phyloP scores from a whole-genome alignment of 2,329 filamentous ascomycete genomes.

The Penicillium carneum region DNA sequence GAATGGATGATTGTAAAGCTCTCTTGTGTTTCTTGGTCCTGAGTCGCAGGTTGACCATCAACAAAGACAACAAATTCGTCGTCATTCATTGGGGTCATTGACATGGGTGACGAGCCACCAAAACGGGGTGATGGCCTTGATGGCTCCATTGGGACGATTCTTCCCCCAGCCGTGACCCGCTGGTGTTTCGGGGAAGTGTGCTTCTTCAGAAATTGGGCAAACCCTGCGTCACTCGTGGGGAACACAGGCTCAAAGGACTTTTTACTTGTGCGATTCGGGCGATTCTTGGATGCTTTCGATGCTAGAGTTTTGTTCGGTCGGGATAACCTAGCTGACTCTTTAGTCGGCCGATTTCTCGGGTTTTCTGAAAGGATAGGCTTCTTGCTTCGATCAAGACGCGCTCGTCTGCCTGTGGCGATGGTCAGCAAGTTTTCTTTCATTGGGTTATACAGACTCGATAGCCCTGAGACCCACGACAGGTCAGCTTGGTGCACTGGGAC shows the following conservation, averaged over 20 bases:
- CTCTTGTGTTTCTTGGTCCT: neutral
- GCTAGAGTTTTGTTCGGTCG: constrained; percentile 7
- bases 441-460: neutral
- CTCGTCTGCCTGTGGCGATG: constrained; percentile 21
- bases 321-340: constrained; percentile 37
- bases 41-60: neutral
- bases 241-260: neutral
- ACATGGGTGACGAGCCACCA: neutral
- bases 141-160: constrained; percentile 57
- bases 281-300: neutral
- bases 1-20: neutral
- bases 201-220: constrained; percentile 56
- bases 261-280: neutral
- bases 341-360: constrained; percentile 20
- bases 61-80: neutral
- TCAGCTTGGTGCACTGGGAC: neutral
- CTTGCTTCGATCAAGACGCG: constrained; percentile 1
- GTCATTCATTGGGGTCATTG: neutral
- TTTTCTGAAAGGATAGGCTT: constrained; percentile 18
- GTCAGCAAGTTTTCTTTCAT: constrained; percentile 13
- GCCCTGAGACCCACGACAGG: neutral
- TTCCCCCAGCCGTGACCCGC: constrained; percentile 58
- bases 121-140: constrained; percentile 25
- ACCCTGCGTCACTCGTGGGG: constrained; percentile 51
- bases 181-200: constrained; percentile 59